phyloP scores from a whole-genome alignment of 805 yeast species.

The Candida oleophila region DNA sequence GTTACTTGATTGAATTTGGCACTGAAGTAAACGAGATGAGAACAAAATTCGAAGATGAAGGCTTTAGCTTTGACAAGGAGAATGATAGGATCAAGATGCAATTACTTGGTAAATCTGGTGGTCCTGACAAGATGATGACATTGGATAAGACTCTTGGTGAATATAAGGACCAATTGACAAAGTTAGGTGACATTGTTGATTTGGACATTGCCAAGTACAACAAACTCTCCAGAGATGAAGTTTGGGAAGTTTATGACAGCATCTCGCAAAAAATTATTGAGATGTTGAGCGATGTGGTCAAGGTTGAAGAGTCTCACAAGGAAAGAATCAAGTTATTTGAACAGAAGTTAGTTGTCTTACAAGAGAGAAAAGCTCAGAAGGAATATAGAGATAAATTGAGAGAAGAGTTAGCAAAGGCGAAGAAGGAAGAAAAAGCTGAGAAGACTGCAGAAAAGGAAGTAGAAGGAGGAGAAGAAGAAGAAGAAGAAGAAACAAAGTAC shows the following conservation, averaged over 20 bases:
- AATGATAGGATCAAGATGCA: constrained; percentile 41
- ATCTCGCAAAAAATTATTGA: constrained; percentile 24
- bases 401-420: constrained; percentile 20
- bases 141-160: constrained; percentile 25
- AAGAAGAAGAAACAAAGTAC: constrained; percentile 8
- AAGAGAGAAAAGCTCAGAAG: constrained; percentile 30
- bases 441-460: constrained; percentile 5
- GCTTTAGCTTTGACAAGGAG: constrained; percentile 53
- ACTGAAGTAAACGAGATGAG: constrained; percentile 44
- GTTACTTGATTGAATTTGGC: constrained; percentile 42
- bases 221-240: constrained; percentile 19
- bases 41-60: constrained; percentile 41
- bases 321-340: constrained; percentile 27
- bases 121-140: constrained; percentile 20
- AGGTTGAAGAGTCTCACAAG: constrained; percentile 28
- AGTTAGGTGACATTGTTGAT: constrained; percentile 22
- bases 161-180: constrained; percentile 28
- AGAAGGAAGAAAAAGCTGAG: constrained; percentile 15
- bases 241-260: constrained; percentile 25
- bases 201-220: constrained; percentile 19
- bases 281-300: constrained; percentile 29
- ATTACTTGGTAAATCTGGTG: constrained; percentile 15
- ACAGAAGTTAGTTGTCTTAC: constrained; percentile 25
- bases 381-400: constrained; percentile 33
- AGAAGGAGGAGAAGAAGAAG: constrained; percentile 7